Percentiles rank a stretch among this genome's conserved stretches.
phyloP scores from a whole-genome alignment of 306 rosid genomes.

The Glycine soja region DNA sequence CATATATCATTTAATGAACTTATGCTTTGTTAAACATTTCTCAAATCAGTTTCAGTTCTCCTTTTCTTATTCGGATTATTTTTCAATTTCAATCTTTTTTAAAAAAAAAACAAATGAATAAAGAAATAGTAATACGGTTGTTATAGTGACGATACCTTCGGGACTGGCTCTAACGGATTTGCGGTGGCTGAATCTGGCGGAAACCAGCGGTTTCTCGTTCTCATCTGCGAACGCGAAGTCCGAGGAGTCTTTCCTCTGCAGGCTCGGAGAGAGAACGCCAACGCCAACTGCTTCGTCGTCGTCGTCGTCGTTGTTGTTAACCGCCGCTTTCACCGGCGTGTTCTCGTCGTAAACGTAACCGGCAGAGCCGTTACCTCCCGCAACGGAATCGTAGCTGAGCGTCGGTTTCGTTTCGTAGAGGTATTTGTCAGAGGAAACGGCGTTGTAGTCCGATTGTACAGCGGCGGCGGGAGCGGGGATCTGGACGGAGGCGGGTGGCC shows the following conservation, averaged over 20 bases:
- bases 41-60: too few relatives aligned
- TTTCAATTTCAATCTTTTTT: conserved; percentile 11
- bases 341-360: conserved; percentile 35
- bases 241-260: conserved; percentile 58
- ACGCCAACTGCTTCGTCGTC: conserved; percentile 35
- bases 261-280: not conserved
- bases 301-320: not conserved
- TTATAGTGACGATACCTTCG: conserved; percentile 58
- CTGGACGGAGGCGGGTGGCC: not conserved
- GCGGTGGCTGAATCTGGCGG: conserved; percentile 66
- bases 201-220: conserved; percentile 74
- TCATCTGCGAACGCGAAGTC: conserved; percentile 57
- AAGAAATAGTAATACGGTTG: not conserved
- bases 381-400: not conserved
- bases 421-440: conserved; percentile 1
- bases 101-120: not conserved
- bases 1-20: not conserved
- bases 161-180: conserved; percentile 67
- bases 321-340: conserved; percentile 34
- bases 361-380: conserved; percentile 15
- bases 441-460: not conserved
- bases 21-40: not conserved
- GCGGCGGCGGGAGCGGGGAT: not conserved
- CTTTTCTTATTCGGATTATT: not conserved
- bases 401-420: conserved; percentile 28